Evolutionary conservation across 2,329 filamentous ascomycete genomes (phyloP).

Genomic region (Zasmidium citrigriseum): DNA sequence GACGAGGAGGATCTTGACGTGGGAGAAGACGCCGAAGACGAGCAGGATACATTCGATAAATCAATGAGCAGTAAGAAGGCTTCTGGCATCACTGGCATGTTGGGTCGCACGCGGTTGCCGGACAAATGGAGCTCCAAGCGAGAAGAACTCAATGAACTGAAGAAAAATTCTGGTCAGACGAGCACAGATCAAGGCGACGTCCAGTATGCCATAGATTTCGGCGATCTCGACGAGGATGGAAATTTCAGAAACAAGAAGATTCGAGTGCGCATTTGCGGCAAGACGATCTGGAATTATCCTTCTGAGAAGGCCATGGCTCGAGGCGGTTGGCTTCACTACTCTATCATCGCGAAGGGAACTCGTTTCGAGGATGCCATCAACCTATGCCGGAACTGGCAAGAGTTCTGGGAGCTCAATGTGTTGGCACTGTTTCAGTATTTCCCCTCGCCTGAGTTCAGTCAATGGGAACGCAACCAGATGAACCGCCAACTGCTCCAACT

Average conservation of each 20-base stretch:
- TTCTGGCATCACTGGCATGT: not conserved
- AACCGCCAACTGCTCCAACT: conserved; percentile 45
- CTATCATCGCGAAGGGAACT: conserved; percentile 52
- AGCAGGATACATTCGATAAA: conserved; percentile 19
- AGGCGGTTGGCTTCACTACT: conserved; percentile 54
- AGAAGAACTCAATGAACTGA: conserved; percentile 33
- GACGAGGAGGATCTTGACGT: conserved; percentile 41
- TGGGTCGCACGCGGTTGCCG: not conserved
- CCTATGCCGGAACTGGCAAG: conserved; percentile 54
- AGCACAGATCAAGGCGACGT: conserved; percentile 2
- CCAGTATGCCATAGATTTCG: conserved; percentile 38
- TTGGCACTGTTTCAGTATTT: conserved; percentile 51
- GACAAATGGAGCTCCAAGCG: conserved; percentile 32
- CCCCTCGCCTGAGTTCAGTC: conserved; percentile 48
- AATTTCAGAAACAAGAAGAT: conserved; percentile 41
- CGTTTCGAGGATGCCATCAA: conserved; percentile 46
- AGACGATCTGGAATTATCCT: conserved; percentile 54
- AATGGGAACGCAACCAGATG: conserved; percentile 42
- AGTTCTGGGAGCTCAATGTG: conserved; percentile 52
- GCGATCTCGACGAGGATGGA: conserved; percentile 37
- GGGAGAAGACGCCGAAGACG: conserved; percentile 26
- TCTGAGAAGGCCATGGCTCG: conserved; percentile 49
- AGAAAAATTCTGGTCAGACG: conserved; percentile 17
- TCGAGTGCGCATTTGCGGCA: conserved; percentile 50
- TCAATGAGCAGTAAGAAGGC: conserved; percentile 5